Evolutionary conservation across 257 asterid species (phyloP), one percentile per base, ranked within the genome.

Genomic region (Penstemon eatonii): DNA sequence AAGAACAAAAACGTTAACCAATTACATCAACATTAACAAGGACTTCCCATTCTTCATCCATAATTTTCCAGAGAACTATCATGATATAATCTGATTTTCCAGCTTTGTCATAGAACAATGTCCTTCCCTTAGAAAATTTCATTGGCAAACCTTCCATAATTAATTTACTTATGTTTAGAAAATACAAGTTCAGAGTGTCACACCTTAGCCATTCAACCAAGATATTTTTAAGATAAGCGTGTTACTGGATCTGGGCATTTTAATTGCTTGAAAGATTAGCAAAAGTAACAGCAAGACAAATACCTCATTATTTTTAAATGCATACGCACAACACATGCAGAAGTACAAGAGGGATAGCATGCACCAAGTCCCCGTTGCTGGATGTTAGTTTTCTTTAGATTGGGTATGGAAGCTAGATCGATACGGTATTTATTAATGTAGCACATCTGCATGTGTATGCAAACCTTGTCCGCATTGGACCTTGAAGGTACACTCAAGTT

Each of bases 251-350:
- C 8, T 41, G 8, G 8, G 37, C 25, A 63, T 9, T 65, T 25
- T 38, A 39, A 49, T 41, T 11, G 5, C 18, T 45, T 50, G 11
- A 45, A 46, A 51, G n/a, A 38, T 18, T 62, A 10, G 61, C 70
- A 53, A 40, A 65, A 51, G 5, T 9, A 51, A 42, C 61, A 66
- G 60, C 70, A 39, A 53, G 47, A n/a, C n/a, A 45, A 63, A 63
- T 66, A 12, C 46, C 36, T 39, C 50, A 8, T 49, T n/a, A 67
- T 42, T 4, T 40, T 40, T 40, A 62, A 45, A 4, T 60, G 37
- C 42, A 18, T 10, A 45, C 44, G 42, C 19, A 62, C 12, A 56
- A 8, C 37, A 8, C 44, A 56, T 56, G 43, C 18, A 33, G 10
- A 56, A 33, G 62, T 5, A 56, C 38, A 55, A 7, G 60, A 37